Evolutionary conservation across 78 protist species (phyloP).

Genomic region (Blattamonas nauphoetae): DNA sequence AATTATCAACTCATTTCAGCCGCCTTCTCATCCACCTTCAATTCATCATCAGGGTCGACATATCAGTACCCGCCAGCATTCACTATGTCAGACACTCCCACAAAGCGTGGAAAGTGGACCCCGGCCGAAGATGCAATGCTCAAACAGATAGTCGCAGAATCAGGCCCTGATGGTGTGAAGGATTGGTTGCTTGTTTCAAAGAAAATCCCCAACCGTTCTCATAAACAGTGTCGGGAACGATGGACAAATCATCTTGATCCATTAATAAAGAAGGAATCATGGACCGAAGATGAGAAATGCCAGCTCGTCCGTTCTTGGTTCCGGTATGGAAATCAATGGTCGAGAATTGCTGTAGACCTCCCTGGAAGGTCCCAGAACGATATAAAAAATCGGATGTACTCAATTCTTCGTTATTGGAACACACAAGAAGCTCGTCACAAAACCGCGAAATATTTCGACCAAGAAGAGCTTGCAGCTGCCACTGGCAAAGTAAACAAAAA

Average conservation of each 20-base stretch:
- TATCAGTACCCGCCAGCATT: neutral
- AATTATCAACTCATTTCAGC: neutral
- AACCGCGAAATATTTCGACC: no score
- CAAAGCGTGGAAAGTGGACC: slow-evolving; percentile 10
- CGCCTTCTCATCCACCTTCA: neutral
- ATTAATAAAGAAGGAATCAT: slow-evolving; percentile 3
- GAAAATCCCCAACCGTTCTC: slow-evolving; percentile 55
- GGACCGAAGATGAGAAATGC: slow-evolving; percentile 32
- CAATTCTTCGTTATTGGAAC: slow-evolving; percentile 12
- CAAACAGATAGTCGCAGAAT: neutral
- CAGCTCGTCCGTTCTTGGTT: neutral
- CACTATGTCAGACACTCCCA: neutral
- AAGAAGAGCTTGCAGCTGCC: no score
- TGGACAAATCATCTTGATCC: slow-evolving; percentile 38
- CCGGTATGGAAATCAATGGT: slow-evolving; percentile 30
- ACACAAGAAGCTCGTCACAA: no score
- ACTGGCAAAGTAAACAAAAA: no score
- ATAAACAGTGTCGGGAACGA: slow-evolving; percentile 78
- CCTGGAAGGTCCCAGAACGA: slow-evolving; percentile 46
- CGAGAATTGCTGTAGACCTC: slow-evolving; percentile 29
- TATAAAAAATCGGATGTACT: slow-evolving; percentile 41
- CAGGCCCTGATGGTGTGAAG: slow-evolving; percentile 51
- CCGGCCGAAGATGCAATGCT: neutral
- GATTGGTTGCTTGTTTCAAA: slow-evolving; percentile 70
- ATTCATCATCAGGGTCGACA: neutral